phyloP scores from a whole-genome alignment of 345 rosid genomes.

The Ceriops decandra region DNA sequence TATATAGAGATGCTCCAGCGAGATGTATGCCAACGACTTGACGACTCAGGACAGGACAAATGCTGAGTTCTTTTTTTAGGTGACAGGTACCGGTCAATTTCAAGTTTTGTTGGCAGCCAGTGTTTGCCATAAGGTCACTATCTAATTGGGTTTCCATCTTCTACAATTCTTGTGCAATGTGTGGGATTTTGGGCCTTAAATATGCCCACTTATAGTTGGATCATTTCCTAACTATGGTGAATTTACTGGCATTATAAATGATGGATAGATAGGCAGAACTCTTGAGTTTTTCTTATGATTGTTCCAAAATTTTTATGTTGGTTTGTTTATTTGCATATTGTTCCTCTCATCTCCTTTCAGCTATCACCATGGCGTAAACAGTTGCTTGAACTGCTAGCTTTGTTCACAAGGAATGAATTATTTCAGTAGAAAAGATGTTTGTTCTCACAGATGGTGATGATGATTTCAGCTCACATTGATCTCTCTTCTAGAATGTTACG shows the following conservation, averaged over 20 bases:
- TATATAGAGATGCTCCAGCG: slow-evolving; percentile 53
- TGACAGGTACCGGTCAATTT: background rate
- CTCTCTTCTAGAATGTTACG: too few species aligned
- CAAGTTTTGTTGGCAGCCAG: background rate
- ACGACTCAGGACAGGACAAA: slow-evolving; percentile 26
- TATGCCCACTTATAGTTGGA: slow-evolving; percentile 1
- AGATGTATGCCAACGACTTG: slow-evolving; percentile 40
- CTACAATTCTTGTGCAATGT: slow-evolving; percentile 13
- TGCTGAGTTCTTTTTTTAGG: background rate
- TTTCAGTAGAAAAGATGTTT: too few species aligned
- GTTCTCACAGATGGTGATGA: too few species aligned
- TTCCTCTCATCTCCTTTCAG: too few species aligned
- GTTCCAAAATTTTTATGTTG: too few species aligned
- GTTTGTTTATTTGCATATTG: too few species aligned
- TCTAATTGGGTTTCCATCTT: background rate
- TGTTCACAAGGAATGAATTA: too few species aligned
- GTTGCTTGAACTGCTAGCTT: too few species aligned
- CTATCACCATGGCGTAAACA: too few species aligned
- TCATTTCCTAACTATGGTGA: background rate
- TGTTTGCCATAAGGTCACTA: background rate
- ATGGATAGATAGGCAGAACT: background rate
- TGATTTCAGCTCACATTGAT: too few species aligned
- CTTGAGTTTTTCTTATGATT: too few species aligned
- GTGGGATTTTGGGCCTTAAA: background rate
- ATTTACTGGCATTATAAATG: background rate